A percentile compares a stretch with the other conserved stretches of the same genome.
These are phyloP conservation scores for Hyaloscypha finlandica DNA, from an alignment of 495 filamentous ascomycete species.

Conservation along the genomic window DNA sequence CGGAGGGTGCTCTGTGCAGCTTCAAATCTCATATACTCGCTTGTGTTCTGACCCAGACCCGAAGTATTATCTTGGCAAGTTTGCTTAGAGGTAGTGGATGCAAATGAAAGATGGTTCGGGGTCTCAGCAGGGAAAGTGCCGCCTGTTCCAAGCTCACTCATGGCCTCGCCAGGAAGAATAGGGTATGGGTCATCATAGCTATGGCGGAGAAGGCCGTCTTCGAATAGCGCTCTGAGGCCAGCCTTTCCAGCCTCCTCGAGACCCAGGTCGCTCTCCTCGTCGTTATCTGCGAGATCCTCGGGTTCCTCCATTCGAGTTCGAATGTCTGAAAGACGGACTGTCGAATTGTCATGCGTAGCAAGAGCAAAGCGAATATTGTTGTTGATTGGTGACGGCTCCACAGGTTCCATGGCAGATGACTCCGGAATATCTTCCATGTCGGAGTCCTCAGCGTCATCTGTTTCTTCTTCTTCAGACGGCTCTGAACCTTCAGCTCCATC, in stretches of 20 bases:
- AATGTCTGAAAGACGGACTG: slow-evolving; percentile 9
- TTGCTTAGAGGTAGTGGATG: not conserved
- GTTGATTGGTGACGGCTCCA: not conserved
- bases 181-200: not conserved
- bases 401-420: not conserved
- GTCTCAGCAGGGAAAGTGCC: not conserved
- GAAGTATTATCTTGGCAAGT: not conserved
- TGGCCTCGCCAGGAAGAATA: not conserved
- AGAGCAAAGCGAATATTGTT: slow-evolving; percentile 7
- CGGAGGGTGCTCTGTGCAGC: not conserved
- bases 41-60: not conserved
- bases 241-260: slow-evolving; percentile 28
- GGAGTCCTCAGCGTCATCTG: slow-evolving; percentile 29
- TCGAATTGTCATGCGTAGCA: slow-evolving; percentile 13
- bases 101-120: not conserved
- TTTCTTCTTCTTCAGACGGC: slow-evolving; percentile 33
- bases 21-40: not conserved
- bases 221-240: slow-evolving; percentile 27
- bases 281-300: slow-evolving; percentile 1
- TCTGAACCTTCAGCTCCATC: slow-evolving; percentile 12
- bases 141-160: not conserved
- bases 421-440: not conserved
- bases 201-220: slow-evolving; percentile 3
- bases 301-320: not conserved
- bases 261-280: slow-evolving; percentile 30